Evolutionary conservation across 805 yeast genomes (phyloP), one percentile per base, ranked within the genome.

Genomic region (Debaryomyces castellii): DNA sequence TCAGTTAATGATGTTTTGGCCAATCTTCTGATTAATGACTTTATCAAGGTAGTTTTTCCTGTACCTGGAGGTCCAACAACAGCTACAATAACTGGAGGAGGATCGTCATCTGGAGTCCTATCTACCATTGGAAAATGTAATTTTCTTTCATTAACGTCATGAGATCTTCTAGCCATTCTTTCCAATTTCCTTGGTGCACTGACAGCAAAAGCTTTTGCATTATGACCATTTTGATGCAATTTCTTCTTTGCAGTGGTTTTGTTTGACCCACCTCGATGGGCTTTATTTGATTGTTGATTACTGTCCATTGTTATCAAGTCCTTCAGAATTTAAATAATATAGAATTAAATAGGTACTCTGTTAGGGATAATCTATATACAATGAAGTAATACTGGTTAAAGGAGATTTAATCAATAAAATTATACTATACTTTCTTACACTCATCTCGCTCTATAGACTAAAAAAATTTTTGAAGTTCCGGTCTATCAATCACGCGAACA

Each of bases 41-140:
- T 85, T 58, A 94, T 89, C 58, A 94, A 74, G 0, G 98, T 92
- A 12, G 97, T 82, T 62, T 94, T 94, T 52, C 99, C 99, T 0
- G 98, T 94, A 12, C 99, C 99, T 8, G 96, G 96, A 10, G 99
- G 99, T 0, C 99, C 99, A 10, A 94, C 97, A 6, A 94, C 96
- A 0, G 97, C 97, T 20, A 94, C 89, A 46, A 94, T 83, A 18
- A 94, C 85, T 35, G 99, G 99, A 17, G 97, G 97, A 3, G 98
- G 97, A 55, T 89, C 95, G 59, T 92, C 97, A 46, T 92, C 98
- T 0, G 98, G 97, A 0, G 97, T 90, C 55, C 98, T 77, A 63
- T 94, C 96, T 41, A 94, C 86, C 97, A 94, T 91, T 12, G 99
- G 98, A 17, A 91, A 97, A 73, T 94, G 98, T 60, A 87, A 78